Evolutionary conservation across 2,329 filamentous ascomycete species (phyloP), one percentile per base, ranked within the genome.

Genomic region (Cladosporium sp.): DNA sequence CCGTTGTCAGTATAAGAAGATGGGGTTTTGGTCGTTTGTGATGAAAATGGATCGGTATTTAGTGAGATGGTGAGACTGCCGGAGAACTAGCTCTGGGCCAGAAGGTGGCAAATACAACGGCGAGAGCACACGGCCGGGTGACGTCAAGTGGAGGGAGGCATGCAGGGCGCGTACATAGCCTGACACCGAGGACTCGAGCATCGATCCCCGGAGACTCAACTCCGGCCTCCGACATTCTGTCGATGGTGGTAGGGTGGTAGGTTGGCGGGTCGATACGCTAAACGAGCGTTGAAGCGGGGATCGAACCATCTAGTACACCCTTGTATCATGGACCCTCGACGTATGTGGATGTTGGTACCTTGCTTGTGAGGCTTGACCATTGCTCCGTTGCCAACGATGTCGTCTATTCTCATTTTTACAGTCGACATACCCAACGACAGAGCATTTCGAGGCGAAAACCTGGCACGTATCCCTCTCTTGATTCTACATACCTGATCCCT

Each of bases 241-340:
- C 39, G 39, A 46, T 7, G 39, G 13, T 46, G n/a, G 5, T n/a
- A 8, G 3, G 4, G 18, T 32, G 49, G 49, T 11, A 54, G 18
- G 14, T 28, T 28, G 49, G 26, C 14, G 21, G 49, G 49, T 54
- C 28, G 51, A 54, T n/a, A 30, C 16, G 51, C 26, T 32, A 32
- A 21, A 54, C 49, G 51, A 21, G 28, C 51, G 28, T 54, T 54
- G 51, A n/a, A 54, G 51, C 51, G 51, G 51, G 28, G 51, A 32
- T 54, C 28, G 28, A 54, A n/a, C n/a, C n/a, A n/a, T n/a, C 21
- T 21, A 46, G 39, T 46, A n/a, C n/a, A n/a, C n/a, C n/a, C n/a
- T n/a, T 28, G 28, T 28, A 43, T 18, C 8, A 21, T 43, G 39
- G 21, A 43, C 39, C 18, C 39, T 32, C 36, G 18, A 18, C 36